Evolutionary conservation across 2,329 filamentous ascomycete genomes (phyloP).

Genomic region (Periconia sp.): DNA sequence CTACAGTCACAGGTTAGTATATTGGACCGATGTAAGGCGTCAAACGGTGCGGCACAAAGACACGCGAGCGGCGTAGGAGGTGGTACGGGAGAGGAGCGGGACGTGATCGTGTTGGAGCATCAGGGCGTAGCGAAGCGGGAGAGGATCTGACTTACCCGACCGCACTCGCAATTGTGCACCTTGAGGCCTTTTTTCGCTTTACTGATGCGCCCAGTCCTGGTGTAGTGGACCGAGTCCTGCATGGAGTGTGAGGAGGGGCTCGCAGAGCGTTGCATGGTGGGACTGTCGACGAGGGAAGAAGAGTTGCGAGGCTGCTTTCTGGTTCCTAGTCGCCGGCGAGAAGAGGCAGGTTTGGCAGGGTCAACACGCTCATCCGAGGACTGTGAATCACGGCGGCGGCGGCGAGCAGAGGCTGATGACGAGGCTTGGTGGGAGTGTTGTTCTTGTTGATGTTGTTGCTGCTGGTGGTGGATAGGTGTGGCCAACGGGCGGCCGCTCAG

Average conservation of each 20-base stretch:
- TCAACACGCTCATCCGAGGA: slow-evolving; percentile 30
- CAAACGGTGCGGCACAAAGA: neutral
- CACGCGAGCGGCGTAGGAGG: slow-evolving; percentile 7
- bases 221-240: slow-evolving; percentile 43
- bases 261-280: slow-evolving; percentile 36
- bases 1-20: slow-evolving; percentile 35
- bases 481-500: slow-evolving; percentile 37
- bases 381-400: slow-evolving; percentile 24
- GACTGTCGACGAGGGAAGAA: slow-evolving; percentile 30
- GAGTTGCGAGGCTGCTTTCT: slow-evolving; percentile 28
- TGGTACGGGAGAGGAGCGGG: too few species aligned
- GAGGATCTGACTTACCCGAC: slow-evolving; percentile 43
- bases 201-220: slow-evolving; percentile 50
- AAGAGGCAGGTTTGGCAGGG: slow-evolving; percentile 20
- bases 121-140: slow-evolving; percentile 5
- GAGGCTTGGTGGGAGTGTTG: neutral
- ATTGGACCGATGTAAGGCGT: neutral
- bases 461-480: slow-evolving; percentile 22
- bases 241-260: slow-evolving; percentile 34
- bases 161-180: slow-evolving; percentile 51
- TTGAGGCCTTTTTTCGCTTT: slow-evolving; percentile 52
- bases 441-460: slow-evolving; percentile 13
- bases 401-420: slow-evolving; percentile 15
- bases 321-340: slow-evolving; percentile 31
- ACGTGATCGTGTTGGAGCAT: neutral